Base-by-base conservation (phyloP, 495 filamentous ascomycete species). In the Copromyces sp. region DNA sequence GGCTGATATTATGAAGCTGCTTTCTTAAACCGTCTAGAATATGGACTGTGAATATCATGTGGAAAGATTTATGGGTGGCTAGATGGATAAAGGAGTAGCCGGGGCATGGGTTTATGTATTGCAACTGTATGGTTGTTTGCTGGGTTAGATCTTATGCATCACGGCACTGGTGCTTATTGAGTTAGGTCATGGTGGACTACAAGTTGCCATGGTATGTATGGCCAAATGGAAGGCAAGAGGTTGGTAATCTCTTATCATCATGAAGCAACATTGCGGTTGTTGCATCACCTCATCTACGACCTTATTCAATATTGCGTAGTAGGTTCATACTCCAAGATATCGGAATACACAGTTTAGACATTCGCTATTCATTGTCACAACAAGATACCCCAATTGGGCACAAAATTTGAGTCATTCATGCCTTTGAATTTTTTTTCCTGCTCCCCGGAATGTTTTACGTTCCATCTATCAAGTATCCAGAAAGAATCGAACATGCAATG, bases 1-100 rank as follows among this genome's bases (percentile, higher is more conserved):
- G 75, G 81, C 76, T 32, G 83, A 85, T 70, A 77, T 85, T 45
- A 12, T 81, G 42, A 81, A 81, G 74, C 68, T 85, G 38, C 80
- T 85, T 71, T 69, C 78, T 68, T 82, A 72, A 75, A 47, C 4
- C 17, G 20, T 35, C 14, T 69, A 3, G 20, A 42, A 12, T 59
- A 59, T 35, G 12, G 32, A 35, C 14, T 35, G 29, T 41, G 14
- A 35, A 17, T 32, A 12, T 41, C 3, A 14, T 38, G n/a, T 11
- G 29, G 37, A 29, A 68, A 29, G 3, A 12, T 9, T 17, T 32
- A 35, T 17, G 29, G 29, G 6, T 32, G 53, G 14, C 53, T 16
- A 17, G 29, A 2, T 35, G 53, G 53, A 65, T 35, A 35, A 29
- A 65, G 29, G 53, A 65, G 29, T 9, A 61, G 5, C 6, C 12